Evolutionary conservation across 768 basidiomycete genomes (phyloP), one percentile per base, ranked within the genome.

Genomic region (Tylopilus plumbeoviolaceoides): DNA sequence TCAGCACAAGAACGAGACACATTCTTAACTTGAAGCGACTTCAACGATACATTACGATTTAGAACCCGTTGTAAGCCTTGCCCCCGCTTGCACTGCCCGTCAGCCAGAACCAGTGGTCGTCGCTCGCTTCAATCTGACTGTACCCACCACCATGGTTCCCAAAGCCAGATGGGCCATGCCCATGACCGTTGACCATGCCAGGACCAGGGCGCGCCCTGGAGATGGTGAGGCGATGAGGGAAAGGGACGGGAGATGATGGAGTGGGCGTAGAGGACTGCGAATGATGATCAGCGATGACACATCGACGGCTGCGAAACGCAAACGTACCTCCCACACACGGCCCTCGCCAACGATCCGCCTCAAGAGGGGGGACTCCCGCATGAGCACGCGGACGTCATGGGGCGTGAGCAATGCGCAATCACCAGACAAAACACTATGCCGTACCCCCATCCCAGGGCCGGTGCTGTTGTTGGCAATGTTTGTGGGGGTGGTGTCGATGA

Each of bases 261-360:
- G 27, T 42, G 1, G 60, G 60, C 17, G 55, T 57, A 6, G 43
- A 5, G 14, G 63, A 64, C 63, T 64, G 18, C 1, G 23, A 4
- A 14, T 18, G 6, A 9, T 7, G 17, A 23, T 57, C 4, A 30
- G 48, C 21, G 15, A 45, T 11, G 17, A 45, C 12, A 14, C 15
- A 4, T 18, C 28, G 18, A 10, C 33, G 2, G 20, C 40, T 10
- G 30, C 2, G 18, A 23, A 4, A 30, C 14, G 10, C 27, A 45
- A 30, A 72, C 79, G 50, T 56, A 83, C 84, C 57, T 70, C 78
- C 83, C 84, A 85, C 11, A 78, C 62, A 36, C 81, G 71, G 17
- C 74, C 73, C 52, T 75, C 77, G 18, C 74, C 76, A 12, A 82
- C 69, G 40, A 85, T 69, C 49, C 71, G 78, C 41, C 64, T 68